Percentiles rank a stretch among this genome's conserved stretches.
phyloP scores from a whole-genome alignment of 108 stramenopile species.

The Licmophora abbreviata region DNA sequence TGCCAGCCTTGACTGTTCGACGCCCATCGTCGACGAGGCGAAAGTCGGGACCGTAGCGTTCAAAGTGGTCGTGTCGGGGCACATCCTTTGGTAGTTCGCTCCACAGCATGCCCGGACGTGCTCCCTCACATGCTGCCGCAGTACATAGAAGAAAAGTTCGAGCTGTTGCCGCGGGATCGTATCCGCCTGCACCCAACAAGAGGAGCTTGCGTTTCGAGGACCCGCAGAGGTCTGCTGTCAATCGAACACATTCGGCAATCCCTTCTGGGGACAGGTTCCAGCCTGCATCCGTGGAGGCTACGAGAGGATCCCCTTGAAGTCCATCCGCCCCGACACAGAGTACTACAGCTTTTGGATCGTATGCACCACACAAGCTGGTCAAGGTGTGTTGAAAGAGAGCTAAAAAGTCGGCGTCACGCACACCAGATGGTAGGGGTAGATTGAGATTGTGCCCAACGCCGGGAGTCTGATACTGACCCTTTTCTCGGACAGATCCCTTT shows the following conservation, averaged over 20 bases:
- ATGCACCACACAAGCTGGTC: constrained; percentile 15
- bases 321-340: constrained; percentile 47
- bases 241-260: constrained; percentile 34
- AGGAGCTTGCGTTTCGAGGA: constrained; percentile 25
- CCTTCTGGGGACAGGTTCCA: constrained; percentile 36
- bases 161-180: constrained; percentile 31
- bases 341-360: constrained; percentile 30
- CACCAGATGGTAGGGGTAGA: constrained; percentile 28
- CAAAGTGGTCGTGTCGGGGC: constrained; percentile 32
- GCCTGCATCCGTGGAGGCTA: constrained; percentile 26
- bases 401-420: constrained; percentile 19
- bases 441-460: constrained; percentile 43
- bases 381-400: constrained; percentile 17
- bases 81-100: constrained; percentile 27
- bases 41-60: constrained; percentile 37
- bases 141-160: constrained; percentile 36
- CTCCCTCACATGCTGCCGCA: constrained; percentile 45
- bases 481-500: constrained; percentile 20
- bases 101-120: constrained; percentile 32
- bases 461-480: constrained; percentile 17
- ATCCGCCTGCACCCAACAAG: constrained; percentile 43
- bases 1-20: too few relatives aligned
- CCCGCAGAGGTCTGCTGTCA: constrained; percentile 20
- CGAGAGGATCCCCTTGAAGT: constrained; percentile 30
- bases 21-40: constrained; percentile 18